These are phyloP conservation scores for Acarospora socialis DNA, from an alignment of 2,329 filamentous ascomycete genomes.

Conservation along the genomic window DNA sequence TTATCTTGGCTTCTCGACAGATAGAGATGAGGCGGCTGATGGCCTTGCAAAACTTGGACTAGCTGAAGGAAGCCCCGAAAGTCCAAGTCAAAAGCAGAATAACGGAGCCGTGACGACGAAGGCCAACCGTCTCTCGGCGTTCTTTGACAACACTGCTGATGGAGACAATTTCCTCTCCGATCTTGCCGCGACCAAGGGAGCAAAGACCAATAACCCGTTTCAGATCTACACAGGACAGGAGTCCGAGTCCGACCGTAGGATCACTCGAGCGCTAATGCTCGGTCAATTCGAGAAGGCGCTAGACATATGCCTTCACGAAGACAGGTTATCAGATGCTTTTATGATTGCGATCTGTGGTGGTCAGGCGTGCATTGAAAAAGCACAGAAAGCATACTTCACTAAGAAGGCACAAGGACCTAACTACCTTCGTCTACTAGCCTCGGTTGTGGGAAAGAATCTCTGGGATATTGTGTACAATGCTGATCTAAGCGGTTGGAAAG, in stretches of 20 bases:
- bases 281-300: slow-evolving; percentile 84
- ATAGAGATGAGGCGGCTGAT: slow-evolving; percentile 36
- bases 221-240: slow-evolving; percentile 76
- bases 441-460: slow-evolving; percentile 88
- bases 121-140: slow-evolving; percentile 54
- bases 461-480: slow-evolving; percentile 98
- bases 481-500: slow-evolving; percentile 86
- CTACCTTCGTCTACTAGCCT: slow-evolving; percentile 79
- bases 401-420: slow-evolving; percentile 72
- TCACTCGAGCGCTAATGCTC: slow-evolving; percentile 77
- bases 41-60: slow-evolving; percentile 26
- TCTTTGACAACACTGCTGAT: slow-evolving; percentile 62
- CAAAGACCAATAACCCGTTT: slow-evolving; percentile 90
- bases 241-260: slow-evolving; percentile 65
- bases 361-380: slow-evolving; percentile 84
- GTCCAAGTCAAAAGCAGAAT: slow-evolving; percentile 30
- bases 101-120: slow-evolving; percentile 35
- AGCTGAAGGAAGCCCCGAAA: slow-evolving; percentile 26
- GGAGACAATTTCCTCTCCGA: slow-evolving; percentile 77
- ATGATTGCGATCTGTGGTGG: slow-evolving; percentile 96
- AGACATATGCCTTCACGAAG: slow-evolving; percentile 74
- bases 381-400: slow-evolving; percentile 79
- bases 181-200: slow-evolving; percentile 74
- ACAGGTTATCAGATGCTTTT: slow-evolving; percentile 88
- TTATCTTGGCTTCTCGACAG: slow-evolving; percentile 71